Evolutionary conservation across 257 asterid species (phyloP), one percentile per base, ranked within the genome.

Genomic region (Petunia axillaris): DNA sequence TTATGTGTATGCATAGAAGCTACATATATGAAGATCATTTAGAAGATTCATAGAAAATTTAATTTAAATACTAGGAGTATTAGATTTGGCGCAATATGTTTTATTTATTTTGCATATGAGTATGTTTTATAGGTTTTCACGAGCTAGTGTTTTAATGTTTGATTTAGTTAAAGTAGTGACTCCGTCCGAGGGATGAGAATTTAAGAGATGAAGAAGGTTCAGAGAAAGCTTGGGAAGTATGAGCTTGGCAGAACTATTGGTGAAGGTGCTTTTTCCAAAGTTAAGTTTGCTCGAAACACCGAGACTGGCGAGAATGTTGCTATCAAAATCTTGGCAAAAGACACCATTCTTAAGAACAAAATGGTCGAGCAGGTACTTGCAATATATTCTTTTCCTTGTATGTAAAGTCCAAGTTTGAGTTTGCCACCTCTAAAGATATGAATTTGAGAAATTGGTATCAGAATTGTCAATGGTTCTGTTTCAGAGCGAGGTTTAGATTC

Each of bases 181-280:
- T 58, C 64, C 1, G 11, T 58, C 11, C 2, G 64, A 36, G 86
- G 80, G 79, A 83, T 86, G 94, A 86, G 80, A 79, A 50, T 79
- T 25, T 82, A 80, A 64, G 82, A 40, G 82, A 90, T 89, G 83
- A 90, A 77, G 91, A 89, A 83, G 9, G 90, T 76, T 83, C 90
- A 87, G 82, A 88, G 90, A 87, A 91, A 82, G 82, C 84, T 94
- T 76, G 98, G 97, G 4, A 94, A 94, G 71, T 94, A 92, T 88
- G 97, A 94, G 87, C 83, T 92, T 74, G 98, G 97, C 59, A 88
- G 93, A 87, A 94, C 97, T 55, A 86, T 94, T 37, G 98, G 98
- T 4, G 92, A 92, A 87, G 98, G 98, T 37, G 89, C 93, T 67
- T 92, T 94, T 85, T 95, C 98, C 3, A 94, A 94, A 87, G 98